Base-by-base conservation (phyloP, 179 eudicot genomes). In the Spergularia azorica region DNA sequence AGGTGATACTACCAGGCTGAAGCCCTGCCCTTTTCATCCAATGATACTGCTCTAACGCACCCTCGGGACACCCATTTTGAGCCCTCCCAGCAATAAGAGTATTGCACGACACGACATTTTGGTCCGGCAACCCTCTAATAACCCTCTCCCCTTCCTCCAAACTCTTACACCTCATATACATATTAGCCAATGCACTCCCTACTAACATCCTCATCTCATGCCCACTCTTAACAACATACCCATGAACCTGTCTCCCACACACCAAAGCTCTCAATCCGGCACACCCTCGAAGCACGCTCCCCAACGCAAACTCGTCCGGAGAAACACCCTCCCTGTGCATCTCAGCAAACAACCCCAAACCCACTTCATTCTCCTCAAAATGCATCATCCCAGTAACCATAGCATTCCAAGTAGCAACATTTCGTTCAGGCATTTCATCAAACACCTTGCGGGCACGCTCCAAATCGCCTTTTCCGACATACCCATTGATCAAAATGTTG, bases 331-430 rank as follows among this genome's bases (percentile, higher is more conserved):
- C 46, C 26, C 43, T 20, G 65, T 70, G 87, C 98, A 94, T 92
- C 60, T 77, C 70, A 0, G 59, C 50, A 73, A 94, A 88, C 85
- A 92, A 84, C 15, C 73, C 73, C 84, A 94, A 80, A 2, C 91
- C 97, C 80, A 85, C 94, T 60, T 86, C 94, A 59, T 90, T 89
- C 32, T 56, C 59, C 80, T 83, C 91, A 50, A 81, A 86, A 20
- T 88, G 88, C 39, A 83, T 83, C 89, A 89, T 67, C 59, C 96
- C 94, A 43, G 83, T 77, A 15, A 90, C 88, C 86, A 94, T 87
- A 0, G 93, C 97, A 77, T 94, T 94, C 97, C 98, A 94, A 7
- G 93, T 85, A 4, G 94, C 97, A 2, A 90, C 75, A 84, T 92
- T 91, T 67, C 90, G 81, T 70, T 80, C 86, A 20, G 87, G 83